Evolutionary conservation across 768 basidiomycete species (phyloP).

Genomic region (Lactarius hengduanensis): DNA sequence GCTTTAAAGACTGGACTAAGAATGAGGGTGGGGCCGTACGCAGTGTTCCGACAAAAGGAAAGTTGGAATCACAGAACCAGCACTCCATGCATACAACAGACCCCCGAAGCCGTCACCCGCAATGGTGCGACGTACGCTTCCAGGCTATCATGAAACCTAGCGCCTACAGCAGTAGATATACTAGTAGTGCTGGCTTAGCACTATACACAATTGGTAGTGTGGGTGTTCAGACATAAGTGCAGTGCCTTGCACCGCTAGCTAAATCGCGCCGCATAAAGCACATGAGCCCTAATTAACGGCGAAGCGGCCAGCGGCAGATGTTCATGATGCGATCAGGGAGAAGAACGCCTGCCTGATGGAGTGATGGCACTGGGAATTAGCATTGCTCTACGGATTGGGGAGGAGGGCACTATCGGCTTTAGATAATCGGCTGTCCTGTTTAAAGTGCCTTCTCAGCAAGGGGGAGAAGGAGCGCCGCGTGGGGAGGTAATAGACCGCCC

Average conservation of each 20-base stretch:
- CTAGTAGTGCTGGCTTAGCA: not conserved
- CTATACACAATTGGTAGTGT: not conserved
- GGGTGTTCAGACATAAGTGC: not conserved
- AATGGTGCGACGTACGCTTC: not conserved
- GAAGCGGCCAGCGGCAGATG: not conserved
- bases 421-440: constrained; percentile 3
- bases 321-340: constrained; percentile 21
- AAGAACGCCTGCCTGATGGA: constrained; percentile 13
- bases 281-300: constrained; percentile 5
- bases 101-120: not conserved
- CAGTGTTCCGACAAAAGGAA: not conserved
- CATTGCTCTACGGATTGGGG: constrained; percentile 9
- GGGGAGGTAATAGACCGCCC: constrained; percentile 11
- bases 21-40: not conserved
- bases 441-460: constrained; percentile 14
- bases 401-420: constrained; percentile 4
- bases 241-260: not conserved
- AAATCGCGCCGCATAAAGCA: not conserved
- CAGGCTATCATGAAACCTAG: not conserved
- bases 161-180: not conserved
- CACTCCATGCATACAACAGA: not conserved
- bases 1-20: not conserved
- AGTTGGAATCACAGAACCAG: not conserved
- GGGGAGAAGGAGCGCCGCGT: not conserved
- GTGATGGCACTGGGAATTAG: constrained; percentile 12